These are phyloP conservation scores for Purshia tridentata DNA, from an alignment of 306 rosid species.

Conservation along the genomic window DNA sequence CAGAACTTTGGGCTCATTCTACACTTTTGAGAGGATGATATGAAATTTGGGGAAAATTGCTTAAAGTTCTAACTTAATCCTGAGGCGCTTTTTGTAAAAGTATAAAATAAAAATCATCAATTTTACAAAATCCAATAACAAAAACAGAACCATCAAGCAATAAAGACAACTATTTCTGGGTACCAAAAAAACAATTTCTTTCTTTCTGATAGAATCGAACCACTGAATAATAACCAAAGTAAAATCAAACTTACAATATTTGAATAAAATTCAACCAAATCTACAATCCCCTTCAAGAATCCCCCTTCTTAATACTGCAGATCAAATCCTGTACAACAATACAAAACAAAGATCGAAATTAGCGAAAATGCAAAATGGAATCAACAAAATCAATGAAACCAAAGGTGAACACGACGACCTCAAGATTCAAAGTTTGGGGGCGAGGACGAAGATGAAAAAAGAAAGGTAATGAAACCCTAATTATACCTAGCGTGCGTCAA, in stretches of 20 bases:
- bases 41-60: no score
- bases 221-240: not conserved
- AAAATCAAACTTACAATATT: slow-evolving; percentile 8
- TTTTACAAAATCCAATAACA: not conserved
- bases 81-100: not conserved
- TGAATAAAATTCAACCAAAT: not conserved
- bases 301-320: not conserved
- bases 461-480: slow-evolving; percentile 1
- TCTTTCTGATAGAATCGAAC: not conserved
- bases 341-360: not conserved
- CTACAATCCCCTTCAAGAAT: not conserved
- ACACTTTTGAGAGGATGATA: no score
- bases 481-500: not conserved
- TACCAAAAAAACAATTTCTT: not conserved
- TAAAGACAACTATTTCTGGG: not conserved
- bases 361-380: not conserved
- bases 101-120: not conserved
- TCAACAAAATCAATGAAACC: not conserved
- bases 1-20: no score
- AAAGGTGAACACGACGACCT: not conserved
- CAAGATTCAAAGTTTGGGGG: not conserved
- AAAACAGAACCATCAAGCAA: not conserved
- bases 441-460: not conserved
- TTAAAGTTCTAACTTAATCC: not conserved
- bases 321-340: slow-evolving; percentile 10